Conservation (phyloP, 106 monocot genomes). For the Dioscorea zingiberensis region DNA sequence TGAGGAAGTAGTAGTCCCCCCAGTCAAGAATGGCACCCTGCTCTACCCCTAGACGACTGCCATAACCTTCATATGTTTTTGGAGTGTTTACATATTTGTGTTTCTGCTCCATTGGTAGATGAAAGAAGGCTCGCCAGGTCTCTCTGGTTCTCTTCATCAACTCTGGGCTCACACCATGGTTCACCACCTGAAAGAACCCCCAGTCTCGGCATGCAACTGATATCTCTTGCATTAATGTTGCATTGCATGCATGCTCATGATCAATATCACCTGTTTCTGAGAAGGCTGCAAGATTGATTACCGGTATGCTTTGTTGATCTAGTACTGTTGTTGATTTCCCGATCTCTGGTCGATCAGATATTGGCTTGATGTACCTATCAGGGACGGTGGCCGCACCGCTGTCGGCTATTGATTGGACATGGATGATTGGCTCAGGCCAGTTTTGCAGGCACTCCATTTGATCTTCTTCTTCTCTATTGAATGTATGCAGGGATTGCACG, state of each 20-base stretch:
- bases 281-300: constrained; percentile 33
- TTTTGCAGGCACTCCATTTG: constrained; percentile 15
- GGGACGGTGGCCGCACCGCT: constrained; percentile 33
- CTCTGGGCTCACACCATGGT: constrained; percentile 20
- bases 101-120: constrained; percentile 40
- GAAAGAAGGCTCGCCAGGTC: constrained; percentile 53
- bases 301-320: constrained; percentile 21
- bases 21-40: constrained; percentile 59
- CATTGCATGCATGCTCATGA: background rate
- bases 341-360: constrained; percentile 23
- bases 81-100: constrained; percentile 46
- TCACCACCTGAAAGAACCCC: constrained; percentile 85
- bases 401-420: constrained; percentile 52
- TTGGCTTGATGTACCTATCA: constrained; percentile 50
- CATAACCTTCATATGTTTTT: no score
- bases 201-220: constrained; percentile 42
- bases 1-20: constrained; percentile 75
- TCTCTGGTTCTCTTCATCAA: constrained; percentile 19
- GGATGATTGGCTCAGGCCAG: constrained; percentile 63
- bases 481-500: no score
- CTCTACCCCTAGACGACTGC: constrained; percentile 58
- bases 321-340: background rate
- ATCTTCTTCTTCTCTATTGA: no score
- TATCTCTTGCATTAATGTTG: constrained; percentile 14
- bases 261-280: no score